Base-by-base conservation (phyloP, 768 basidiomycete genomes). In the Agaricus subrufescens region DNA sequence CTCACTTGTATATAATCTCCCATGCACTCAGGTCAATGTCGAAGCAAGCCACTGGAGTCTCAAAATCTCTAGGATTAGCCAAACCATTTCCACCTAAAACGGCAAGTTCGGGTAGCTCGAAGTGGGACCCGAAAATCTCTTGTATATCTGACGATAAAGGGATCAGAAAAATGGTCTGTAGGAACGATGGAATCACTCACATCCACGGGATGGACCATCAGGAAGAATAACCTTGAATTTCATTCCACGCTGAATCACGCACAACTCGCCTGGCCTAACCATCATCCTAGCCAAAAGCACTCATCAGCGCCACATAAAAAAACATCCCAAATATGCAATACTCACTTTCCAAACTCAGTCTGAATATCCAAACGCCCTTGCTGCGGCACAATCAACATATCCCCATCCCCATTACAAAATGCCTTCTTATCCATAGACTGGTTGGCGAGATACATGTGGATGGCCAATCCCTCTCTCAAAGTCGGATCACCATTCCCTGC, bases 381-480 rank as follows among this genome's bases (percentile, higher is more conserved):
- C 64, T 86, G 80, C 8, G 85, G 85, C n/a, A 86, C 69, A 62
- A 88, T 82, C 63, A 86, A 68, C 73, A 86, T 79, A 66, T 87
- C 84, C 8, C 85, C 85, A 60, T 86, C 84, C 46, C 74, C 82
- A 63, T 84, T 82, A 58, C 76, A 77, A 66, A 85, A 85, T 2
- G 84, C 85, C 61, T 71, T 75, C 53, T 78, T 81, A 39, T 70
- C 77, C 85, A 86, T 86, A 4, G 81, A 81, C 40, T 71, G 61
- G 63, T 84, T 85, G 27, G 81, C 81, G 2, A 77, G 70, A 64
- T 85, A 86, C 61, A 86, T 71, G 62, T 85, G 83, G 50, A 85
- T 75, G 0, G 86, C 85, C 8, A 87, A 70, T 3, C 85, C 86
- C 64, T 86, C 83, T 34, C 77, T 75, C 19, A 80, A 63, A 8